Base-by-base conservation (phyloP, 2,329 filamentous ascomycete genomes). In the Cladosporium sp. region DNA sequence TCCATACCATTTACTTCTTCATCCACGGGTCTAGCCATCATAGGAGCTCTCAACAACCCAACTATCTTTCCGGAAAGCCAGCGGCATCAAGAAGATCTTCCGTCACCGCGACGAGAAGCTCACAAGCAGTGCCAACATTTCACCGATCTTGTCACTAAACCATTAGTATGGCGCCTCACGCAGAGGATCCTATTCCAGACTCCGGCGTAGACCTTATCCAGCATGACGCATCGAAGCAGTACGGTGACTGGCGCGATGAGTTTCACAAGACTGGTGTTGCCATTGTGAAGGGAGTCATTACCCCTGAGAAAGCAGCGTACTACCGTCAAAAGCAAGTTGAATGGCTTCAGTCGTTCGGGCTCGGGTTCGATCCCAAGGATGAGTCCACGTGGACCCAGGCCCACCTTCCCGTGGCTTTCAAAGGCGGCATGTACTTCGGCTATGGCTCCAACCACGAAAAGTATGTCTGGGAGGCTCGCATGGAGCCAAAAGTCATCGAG, bases 371-470 rank as follows among this genome's bases (percentile, higher is more conserved):
- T n/a, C 54, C 57, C 28, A 59, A 63, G 9, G 62, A 68, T 34
- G 55, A 57, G 37, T 57, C 55, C 16, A 77, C 74, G 8, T 76
- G 72, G 72, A 72, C 66, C 1, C 63, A 64, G 4, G 70, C 74
- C 5, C 67, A 75, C 54, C 64, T 77, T 2, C 75, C 75, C 1
- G 62, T 68, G 8, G 64, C 62, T 58, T 69, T 70, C 61, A 76
- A 76, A 56, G 70, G 70, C 43, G 72, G 73, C 49, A 75, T 74
- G 67, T 76, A 73, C 59, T 66, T 66, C 28, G 57, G 56, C 13
- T 74, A 75, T 48, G 63, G 61, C 8, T 62, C 66, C 1, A 57
- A 68, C 1, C 73, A 76, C 46, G 74, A 76, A 60, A 70, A 72
- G 55, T 68, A 71, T 57, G 66, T 68, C 1, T 76, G 73, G 73